phyloP scores from a whole-genome alignment of 106 monocot genomes.

The Dendrobium huoshanense region DNA sequence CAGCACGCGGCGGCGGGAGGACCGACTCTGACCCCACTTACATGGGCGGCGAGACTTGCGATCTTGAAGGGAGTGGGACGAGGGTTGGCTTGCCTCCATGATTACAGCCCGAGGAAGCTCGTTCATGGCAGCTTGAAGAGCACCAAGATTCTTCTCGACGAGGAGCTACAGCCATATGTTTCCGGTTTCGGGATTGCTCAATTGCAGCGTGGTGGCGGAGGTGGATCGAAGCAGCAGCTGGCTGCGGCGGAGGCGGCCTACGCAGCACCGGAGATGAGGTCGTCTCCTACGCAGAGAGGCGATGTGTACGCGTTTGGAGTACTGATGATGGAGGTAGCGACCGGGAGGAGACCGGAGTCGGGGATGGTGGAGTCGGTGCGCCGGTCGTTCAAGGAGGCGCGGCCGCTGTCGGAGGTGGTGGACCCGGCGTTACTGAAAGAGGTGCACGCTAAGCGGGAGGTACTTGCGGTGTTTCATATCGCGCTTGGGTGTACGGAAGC shows the following conservation, averaged over 20 bases:
- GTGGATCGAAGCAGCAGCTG: constrained; percentile 10
- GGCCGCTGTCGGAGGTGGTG: constrained; percentile 78
- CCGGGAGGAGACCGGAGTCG: constrained; percentile 35
- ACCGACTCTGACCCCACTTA: constrained; percentile 10
- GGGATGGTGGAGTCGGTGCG: constrained; percentile 68
- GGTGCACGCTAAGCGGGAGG: constrained; percentile 88
- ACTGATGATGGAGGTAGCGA: constrained; percentile 60
- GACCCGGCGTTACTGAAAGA: constrained; percentile 74
- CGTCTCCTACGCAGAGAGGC: constrained; percentile 47
- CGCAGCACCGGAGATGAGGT: constrained; percentile 34
- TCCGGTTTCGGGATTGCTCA: constrained; percentile 78
- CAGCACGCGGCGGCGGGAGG: constrained; percentile 9
- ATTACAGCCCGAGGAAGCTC: constrained; percentile 69
- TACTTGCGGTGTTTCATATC: constrained; percentile 79
- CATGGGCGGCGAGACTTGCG: constrained; percentile 50
- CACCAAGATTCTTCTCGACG: constrained; percentile 81
- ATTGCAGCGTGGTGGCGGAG: constrained; percentile 49
- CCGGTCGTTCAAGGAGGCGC: constrained; percentile 68
- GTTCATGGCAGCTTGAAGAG: constrained; percentile 65
- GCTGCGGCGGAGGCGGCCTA: constrained; percentile 17
- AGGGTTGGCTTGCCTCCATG: constrained; percentile 74
- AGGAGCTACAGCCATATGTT: constrained; percentile 53
- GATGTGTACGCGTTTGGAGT: constrained; percentile 86
- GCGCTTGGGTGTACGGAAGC: constrained; percentile 79
- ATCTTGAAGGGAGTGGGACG: constrained; percentile 58